These are phyloP conservation scores for Erigeron philadelphicus DNA, from an alignment of 140 eudicot species.

Conservation along the genomic window DNA sequence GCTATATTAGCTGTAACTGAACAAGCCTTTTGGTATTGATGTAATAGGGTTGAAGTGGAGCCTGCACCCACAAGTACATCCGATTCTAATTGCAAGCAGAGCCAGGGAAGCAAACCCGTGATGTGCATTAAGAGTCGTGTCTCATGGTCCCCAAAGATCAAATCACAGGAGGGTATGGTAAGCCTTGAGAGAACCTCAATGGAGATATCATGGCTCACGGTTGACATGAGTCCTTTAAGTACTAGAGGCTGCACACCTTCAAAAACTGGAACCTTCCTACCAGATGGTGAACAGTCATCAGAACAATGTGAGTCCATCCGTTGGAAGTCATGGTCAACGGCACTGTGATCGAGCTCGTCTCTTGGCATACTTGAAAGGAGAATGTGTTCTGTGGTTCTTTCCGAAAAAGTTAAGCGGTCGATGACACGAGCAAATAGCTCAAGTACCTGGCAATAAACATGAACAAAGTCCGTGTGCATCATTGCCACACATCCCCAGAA, in stretches of 20 bases:
- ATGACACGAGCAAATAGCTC: slow-evolving; percentile 81
- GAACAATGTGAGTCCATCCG: slow-evolving; percentile 37
- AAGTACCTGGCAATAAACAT: slow-evolving; percentile 88
- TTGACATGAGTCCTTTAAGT: slow-evolving; percentile 90
- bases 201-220: slow-evolving; percentile 73
- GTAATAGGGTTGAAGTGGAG: slow-evolving; percentile 43
- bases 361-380: slow-evolving; percentile 95
- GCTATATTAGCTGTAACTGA: slow-evolving; percentile 70
- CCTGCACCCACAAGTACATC: slow-evolving; percentile 44
- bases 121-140: slow-evolving; percentile 87
- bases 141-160: slow-evolving; percentile 77
- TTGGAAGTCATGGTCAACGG: slow-evolving; percentile 47
- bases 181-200: slow-evolving; percentile 79
- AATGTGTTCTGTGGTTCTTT: slow-evolving; percentile 82
- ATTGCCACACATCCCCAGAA: slow-evolving; percentile 98
- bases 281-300: slow-evolving; percentile 32
- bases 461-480: slow-evolving; percentile 94
- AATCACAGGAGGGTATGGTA: slow-evolving; percentile 77
- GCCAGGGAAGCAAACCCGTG: slow-evolving; percentile 87
- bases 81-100: slow-evolving; percentile 72
- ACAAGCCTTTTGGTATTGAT: slow-evolving; percentile 65
- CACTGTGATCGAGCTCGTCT: slow-evolving; percentile 62
- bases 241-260: slow-evolving; percentile 92
- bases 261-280: slow-evolving; percentile 57
- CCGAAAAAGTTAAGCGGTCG: slow-evolving; percentile 67